These are phyloP conservation scores for Lactarius deliciosus DNA, from an alignment of 768 basidiomycete genomes.

Conservation along the genomic window DNA sequence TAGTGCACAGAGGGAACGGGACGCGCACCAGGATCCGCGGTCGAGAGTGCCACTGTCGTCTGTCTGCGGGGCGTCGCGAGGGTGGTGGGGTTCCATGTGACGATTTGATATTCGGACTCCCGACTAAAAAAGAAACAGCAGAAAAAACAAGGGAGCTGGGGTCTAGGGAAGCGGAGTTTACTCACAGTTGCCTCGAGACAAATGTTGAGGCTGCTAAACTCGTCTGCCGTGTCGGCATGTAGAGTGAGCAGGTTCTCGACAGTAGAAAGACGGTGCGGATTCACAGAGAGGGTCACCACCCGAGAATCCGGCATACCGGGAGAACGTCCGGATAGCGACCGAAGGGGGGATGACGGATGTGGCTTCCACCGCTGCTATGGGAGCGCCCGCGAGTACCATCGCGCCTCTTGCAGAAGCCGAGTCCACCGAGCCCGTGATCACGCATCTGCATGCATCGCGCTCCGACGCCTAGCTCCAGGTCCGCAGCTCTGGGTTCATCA, in stretches of 20 bases:
- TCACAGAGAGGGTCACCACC: slow-evolving; percentile 19
- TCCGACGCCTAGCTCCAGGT: slow-evolving; percentile 12
- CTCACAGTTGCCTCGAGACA: slow-evolving; percentile 39
- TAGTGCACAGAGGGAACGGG: slow-evolving; percentile 38
- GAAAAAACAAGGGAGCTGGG: neutral
- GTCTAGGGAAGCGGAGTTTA: neutral
- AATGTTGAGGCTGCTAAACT: slow-evolving; percentile 36
- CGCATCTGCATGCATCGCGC: slow-evolving; percentile 18
- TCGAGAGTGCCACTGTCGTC: slow-evolving; percentile 35
- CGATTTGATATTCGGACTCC: slow-evolving; percentile 11
- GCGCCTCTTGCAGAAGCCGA: neutral
- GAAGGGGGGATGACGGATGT: slow-evolving; percentile 18
- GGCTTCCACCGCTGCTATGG: neutral
- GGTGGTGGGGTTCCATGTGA: slow-evolving; percentile 19
- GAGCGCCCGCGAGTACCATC: no score
- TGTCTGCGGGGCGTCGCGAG: slow-evolving; percentile 3
- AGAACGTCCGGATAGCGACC: slow-evolving; percentile 13
- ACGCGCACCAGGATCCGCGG: slow-evolving; percentile 30
- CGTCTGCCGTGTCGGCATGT: slow-evolving; percentile 9
- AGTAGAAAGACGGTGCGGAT: slow-evolving; percentile 3
- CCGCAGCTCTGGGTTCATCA: neutral
- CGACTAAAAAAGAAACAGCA: neutral
- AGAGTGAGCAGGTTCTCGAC: slow-evolving; percentile 23
- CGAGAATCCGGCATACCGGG: slow-evolving; percentile 21
- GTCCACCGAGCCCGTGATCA: slow-evolving; percentile 15